phyloP scores from a whole-genome alignment of 108 stramenopile genomes.

The Cylindrotheca closterium region DNA sequence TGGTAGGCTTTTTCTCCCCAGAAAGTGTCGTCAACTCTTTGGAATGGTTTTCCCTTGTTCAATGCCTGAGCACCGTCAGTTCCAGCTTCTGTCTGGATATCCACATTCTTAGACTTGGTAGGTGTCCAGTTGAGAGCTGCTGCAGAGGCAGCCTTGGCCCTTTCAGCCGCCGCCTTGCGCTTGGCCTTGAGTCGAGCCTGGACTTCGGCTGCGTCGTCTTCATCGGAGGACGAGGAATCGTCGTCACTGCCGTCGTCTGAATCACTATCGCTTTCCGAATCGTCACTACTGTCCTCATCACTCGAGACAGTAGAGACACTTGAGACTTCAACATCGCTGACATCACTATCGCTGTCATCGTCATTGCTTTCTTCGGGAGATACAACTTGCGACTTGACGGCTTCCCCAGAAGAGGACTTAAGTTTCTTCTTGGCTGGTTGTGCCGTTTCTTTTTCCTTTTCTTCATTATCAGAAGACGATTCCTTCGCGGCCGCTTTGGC shows the following conservation, averaged over 20 bases:
- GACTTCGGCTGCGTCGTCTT: conserved; percentile 38
- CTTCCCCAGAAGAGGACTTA: no score
- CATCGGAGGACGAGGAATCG: conserved; percentile 24
- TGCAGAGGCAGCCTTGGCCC: conserved; percentile 77
- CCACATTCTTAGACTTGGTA: conserved; percentile 49
- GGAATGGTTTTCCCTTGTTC: conserved; percentile 88
- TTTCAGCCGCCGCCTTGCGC: conserved; percentile 47
- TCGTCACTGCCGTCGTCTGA: conserved; percentile 36
- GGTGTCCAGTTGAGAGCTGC: conserved; percentile 85
- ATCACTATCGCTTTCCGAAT: conserved; percentile 29
- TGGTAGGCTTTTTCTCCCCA: conserved; percentile 91
- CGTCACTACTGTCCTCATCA: conserved; percentile 50
- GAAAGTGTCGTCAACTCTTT: conserved; percentile 89
- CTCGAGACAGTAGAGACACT: conserved; percentile 79
- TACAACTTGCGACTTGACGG: conserved; percentile 13
- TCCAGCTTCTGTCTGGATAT: conserved; percentile 56
- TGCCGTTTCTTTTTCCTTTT: conserved; percentile 25
- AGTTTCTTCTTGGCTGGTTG: conserved; percentile 17
- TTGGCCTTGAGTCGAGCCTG: conserved; percentile 43
- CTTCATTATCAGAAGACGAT: conserved; percentile 14
- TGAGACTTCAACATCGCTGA: conserved; percentile 87
- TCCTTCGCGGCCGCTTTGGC: background rate
- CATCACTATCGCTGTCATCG: conserved; percentile 46
- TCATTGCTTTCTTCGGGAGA: conserved; percentile 24
- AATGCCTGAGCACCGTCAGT: conserved; percentile 89